phyloP scores from a whole-genome alignment of 2,329 filamentous ascomycete species.

The Beauveria brongniartii region DNA sequence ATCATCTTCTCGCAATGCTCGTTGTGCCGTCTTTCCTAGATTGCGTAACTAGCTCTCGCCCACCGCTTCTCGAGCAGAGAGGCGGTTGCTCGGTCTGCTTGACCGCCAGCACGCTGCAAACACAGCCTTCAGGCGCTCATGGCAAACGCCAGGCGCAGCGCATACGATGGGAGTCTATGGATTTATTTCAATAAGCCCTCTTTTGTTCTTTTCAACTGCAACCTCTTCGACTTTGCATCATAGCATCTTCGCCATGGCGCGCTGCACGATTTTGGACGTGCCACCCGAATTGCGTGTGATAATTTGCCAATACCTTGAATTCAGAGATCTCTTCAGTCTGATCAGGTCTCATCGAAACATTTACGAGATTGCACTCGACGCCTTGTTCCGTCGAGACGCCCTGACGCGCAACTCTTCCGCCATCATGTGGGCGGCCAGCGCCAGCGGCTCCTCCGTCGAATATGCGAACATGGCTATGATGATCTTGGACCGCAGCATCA shows the following conservation, averaged over 20 bases:
- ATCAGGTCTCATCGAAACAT: neutral
- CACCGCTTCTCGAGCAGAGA: neutral
- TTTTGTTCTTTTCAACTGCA: neutral
- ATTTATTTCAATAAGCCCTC: neutral
- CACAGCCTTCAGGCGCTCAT: neutral
- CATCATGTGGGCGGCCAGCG: constrained; percentile 2
- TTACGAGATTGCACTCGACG: neutral
- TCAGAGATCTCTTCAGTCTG: neutral
- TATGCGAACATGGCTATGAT: neutral
- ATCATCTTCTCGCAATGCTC: too few relatives aligned
- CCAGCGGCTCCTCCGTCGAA: neutral
- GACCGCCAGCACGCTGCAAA: neutral
- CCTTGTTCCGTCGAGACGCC: neutral
- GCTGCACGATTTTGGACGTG: neutral
- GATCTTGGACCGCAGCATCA: neutral
- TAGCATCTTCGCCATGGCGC: neutral
- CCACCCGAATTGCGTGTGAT: neutral
- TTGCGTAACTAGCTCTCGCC: neutral
- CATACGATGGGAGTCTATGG: neutral
- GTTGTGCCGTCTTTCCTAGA: too few relatives aligned
- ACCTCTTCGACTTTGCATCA: neutral
- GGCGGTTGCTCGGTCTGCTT: neutral
- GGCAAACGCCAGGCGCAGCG: neutral
- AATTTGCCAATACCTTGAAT: neutral
- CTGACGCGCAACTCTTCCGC: neutral